phyloP scores from a whole-genome alignment of 306 rosid genomes.

The Hippophae gyantsensis region DNA sequence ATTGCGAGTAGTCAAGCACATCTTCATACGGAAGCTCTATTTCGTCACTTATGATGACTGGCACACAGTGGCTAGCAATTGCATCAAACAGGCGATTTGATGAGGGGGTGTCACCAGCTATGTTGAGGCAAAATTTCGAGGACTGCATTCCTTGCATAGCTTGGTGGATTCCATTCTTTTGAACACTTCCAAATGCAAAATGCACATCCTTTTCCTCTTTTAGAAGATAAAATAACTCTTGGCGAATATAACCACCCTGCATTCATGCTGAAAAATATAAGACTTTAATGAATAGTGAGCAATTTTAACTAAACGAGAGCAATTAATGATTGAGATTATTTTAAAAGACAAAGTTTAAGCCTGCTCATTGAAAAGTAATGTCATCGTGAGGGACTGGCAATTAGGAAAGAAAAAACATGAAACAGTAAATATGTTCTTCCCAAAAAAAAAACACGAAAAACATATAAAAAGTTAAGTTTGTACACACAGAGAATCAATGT shows the following conservation, averaged over 20 bases:
- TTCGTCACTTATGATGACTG: constrained; percentile 67
- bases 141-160: constrained; percentile 56
- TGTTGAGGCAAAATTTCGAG: constrained; percentile 83
- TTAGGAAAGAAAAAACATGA: no score
- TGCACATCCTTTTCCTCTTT: constrained; percentile 66
- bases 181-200: constrained; percentile 63
- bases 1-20: constrained; percentile 62
- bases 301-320: no score
- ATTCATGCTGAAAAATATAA: not conserved
- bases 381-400: no score
- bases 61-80: constrained; percentile 69
- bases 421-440: no score
- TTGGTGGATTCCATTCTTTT: constrained; percentile 44
- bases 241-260: constrained; percentile 68
- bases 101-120: constrained; percentile 83
- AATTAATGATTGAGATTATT: no score
- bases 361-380: no score
- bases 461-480: no score
- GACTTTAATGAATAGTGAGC: no score
- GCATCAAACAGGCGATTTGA: constrained; percentile 81
- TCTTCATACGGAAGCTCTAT: constrained; percentile 81
- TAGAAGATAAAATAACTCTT: constrained; percentile 57
- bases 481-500: no score
- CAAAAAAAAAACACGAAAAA: no score
- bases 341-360: no score